Conservation (phyloP, 2,329 filamentous ascomycete species). For the Fusarium sp. region DNA sequence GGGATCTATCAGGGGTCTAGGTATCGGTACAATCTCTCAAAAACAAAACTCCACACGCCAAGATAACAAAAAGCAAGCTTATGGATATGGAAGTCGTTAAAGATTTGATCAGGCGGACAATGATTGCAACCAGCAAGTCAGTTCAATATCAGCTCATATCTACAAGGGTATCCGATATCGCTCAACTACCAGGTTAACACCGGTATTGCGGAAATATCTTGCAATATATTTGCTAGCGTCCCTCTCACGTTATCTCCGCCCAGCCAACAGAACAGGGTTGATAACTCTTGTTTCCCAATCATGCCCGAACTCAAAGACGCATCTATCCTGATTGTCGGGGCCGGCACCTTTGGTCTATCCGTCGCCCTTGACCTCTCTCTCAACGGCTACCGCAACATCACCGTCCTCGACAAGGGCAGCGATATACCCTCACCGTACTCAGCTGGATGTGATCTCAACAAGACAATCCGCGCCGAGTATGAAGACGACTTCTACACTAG, state of each 20-base stretch:
- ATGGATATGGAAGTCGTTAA: background rate
- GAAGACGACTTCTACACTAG: conserved; percentile 66
- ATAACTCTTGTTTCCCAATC: background rate
- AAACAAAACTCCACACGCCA: background rate
- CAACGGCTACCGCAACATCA: conserved; percentile 47
- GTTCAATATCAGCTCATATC: background rate
- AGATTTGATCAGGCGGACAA: background rate
- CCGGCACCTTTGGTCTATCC: conserved; percentile 46
- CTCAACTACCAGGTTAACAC: background rate
- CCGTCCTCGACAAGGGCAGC: conserved; percentile 44
- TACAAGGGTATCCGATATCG: background rate
- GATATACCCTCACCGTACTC: conserved; percentile 46
- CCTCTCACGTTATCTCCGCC: background rate
- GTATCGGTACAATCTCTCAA: background rate
- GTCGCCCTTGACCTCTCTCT: conserved; percentile 42
- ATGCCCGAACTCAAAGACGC: background rate
- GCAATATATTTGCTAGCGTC: background rate
- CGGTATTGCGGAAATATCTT: background rate
- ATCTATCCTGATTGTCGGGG: conserved; percentile 42
- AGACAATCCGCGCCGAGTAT: conserved; percentile 69
- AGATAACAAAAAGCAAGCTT: background rate
- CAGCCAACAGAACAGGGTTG: background rate
- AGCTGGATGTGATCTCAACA: conserved; percentile 68
- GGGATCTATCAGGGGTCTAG: background rate
- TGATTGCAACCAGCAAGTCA: background rate